Percentiles rank a stretch among this genome's conserved stretches.
These are phyloP conservation scores for Mucor piriformis DNA, from an alignment of 371 early-diverging fungal species.

Conservation along the genomic window DNA sequence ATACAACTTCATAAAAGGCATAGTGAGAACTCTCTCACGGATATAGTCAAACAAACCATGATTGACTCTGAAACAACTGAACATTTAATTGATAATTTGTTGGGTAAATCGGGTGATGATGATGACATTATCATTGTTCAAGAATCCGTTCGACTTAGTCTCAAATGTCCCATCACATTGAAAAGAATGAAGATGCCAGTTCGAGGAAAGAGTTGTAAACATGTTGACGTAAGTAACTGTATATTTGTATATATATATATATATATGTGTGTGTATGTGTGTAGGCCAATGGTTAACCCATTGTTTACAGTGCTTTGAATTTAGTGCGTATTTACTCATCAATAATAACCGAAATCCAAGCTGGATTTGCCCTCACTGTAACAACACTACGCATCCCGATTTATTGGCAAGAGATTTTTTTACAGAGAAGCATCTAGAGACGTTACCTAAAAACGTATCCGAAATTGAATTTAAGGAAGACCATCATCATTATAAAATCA, in stretches of 20 bases:
- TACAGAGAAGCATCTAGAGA: slow-evolving; percentile 25
- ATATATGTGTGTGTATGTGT: too few relatives aligned
- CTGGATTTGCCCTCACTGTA: slow-evolving; percentile 50
- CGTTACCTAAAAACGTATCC: slow-evolving; percentile 25
- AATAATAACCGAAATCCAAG: slow-evolving; percentile 16
- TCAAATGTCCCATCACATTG: slow-evolving; percentile 44
- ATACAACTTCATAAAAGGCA: slow-evolving; percentile 24
- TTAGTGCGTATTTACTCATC: slow-evolving; percentile 29
- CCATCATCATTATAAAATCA: slow-evolving; percentile 24
- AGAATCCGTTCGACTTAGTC: slow-evolving; percentile 23
- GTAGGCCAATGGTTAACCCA: neutral
- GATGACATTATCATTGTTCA: slow-evolving; percentile 44
- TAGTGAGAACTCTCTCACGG: slow-evolving; percentile 26
- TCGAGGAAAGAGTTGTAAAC: slow-evolving; percentile 35
- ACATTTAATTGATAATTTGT: slow-evolving; percentile 25
- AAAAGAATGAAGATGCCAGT: slow-evolving; percentile 35
- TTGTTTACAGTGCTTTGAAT: slow-evolving; percentile 44
- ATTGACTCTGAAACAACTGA: slow-evolving; percentile 17
- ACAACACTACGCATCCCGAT: slow-evolving; percentile 17
- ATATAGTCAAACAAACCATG: neutral
- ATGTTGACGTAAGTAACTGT: slow-evolving; percentile 9
- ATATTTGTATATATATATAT: too few relatives aligned
- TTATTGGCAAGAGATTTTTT: slow-evolving; percentile 31
- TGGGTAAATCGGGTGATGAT: slow-evolving; percentile 23
- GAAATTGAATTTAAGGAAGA: slow-evolving; percentile 34